These are phyloP conservation scores for Suillus variegatus DNA, from an alignment of 768 basidiomycete species.

Conservation along the genomic window DNA sequence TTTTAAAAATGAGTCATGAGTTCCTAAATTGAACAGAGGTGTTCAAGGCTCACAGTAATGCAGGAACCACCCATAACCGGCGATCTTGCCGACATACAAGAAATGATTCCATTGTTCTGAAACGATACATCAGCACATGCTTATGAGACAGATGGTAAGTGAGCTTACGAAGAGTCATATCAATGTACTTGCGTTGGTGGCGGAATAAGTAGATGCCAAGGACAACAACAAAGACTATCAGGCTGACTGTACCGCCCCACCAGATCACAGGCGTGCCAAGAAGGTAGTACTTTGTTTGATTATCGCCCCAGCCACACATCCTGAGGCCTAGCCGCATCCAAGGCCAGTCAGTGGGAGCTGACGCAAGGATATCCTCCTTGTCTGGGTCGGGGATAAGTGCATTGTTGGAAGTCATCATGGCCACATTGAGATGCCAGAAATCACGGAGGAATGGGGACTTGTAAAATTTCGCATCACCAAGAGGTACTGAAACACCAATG, in stretches of 20 bases:
- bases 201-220: constrained; percentile 76
- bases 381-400: constrained; percentile 96
- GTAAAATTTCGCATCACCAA: constrained; percentile 82
- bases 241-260: constrained; percentile 77
- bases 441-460: constrained; percentile 91
- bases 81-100: constrained; percentile 89
- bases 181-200: constrained; percentile 84
- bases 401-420: constrained; percentile 99
- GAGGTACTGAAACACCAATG: constrained; percentile 57
- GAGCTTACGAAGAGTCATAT: constrained; percentile 83
- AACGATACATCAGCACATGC: not conserved
- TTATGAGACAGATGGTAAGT: constrained; percentile 16
- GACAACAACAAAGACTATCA: constrained; percentile 53
- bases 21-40: not conserved
- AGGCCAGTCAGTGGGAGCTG: constrained; percentile 92
- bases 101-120: constrained; percentile 93
- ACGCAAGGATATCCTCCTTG: constrained; percentile 97
- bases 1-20: constrained; percentile 32
- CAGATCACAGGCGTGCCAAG: constrained; percentile 91
- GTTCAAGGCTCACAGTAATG: constrained; percentile 70
- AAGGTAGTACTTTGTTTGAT: constrained; percentile 89
- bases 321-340: constrained; percentile 85
- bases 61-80: constrained; percentile 88
- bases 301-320: constrained; percentile 97
- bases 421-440: constrained; percentile 98